Base-by-base conservation (phyloP, 345 rosid species). In the Adansonia digitata region DNA sequence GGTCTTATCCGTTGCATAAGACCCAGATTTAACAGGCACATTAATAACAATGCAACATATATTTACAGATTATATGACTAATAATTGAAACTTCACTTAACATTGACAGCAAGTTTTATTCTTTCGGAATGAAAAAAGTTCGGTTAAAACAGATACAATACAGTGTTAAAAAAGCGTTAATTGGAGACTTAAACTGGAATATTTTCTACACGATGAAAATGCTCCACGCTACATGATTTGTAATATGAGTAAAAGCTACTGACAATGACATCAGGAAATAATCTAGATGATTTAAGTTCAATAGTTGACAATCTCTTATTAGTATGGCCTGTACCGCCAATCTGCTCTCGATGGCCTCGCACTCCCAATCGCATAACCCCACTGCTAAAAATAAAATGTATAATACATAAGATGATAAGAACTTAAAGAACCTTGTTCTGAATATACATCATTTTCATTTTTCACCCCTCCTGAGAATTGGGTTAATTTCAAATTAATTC, bases 291-390 rank as follows among this genome's bases (percentile, higher is more conserved):
- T 22, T 55, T 1, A 62, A 35, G 42, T 35, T 62, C n/a, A 35
- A 62, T 7, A 34, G 29, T 34, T 37, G 27, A 37, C 69, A 61
- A 17, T 48, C 31, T 65, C 11, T 56, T 57, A 93, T 56, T 57
- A 93, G 80, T 95, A 95, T 29, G 99, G 98, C 66, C 97, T 80
- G 83, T 91, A 93, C 86, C 99, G 88, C 96, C 95, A 89, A 76
- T 93, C 97, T 39, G 89, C 85, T 81, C 99, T 90, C 57, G 97
- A 84, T 67, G 94, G 92, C 80, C 96, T 88, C 27, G 88, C 84
- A 14, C 81, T 79, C 2, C 88, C 89, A 75, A 89, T 85, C 51
- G 90, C 88, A 74, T 90, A 92, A 55, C 91, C 90, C 97, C 94
- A 92, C 97, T 92, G 89, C 77, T 69, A 49, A 6, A 51, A 22